Conservation (phyloP, 2,329 filamentous ascomycete species). For the Clarireedia sp. region DNA sequence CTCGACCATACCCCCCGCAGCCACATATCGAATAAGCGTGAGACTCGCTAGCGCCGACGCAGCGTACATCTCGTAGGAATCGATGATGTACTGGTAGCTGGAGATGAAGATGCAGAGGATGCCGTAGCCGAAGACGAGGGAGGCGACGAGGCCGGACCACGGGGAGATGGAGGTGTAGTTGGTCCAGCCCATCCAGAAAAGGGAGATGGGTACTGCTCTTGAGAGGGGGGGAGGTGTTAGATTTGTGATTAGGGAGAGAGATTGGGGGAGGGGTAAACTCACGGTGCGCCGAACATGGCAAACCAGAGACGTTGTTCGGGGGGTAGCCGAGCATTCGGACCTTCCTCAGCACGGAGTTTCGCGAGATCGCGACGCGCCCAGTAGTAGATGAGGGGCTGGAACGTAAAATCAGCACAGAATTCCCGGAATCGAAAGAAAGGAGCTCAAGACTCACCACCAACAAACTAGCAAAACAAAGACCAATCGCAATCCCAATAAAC, state of each 20-base stretch:
- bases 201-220: constrained; percentile 46
- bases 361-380: constrained; percentile 18
- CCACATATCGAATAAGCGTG: constrained; percentile 17
- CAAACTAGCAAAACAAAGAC: constrained; percentile 47
- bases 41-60: constrained; percentile 58
- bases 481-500: constrained; percentile 54
- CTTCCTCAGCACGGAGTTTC: neutral
- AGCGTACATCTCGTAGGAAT: constrained; percentile 64
- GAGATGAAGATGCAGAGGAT: constrained; percentile 74
- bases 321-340: constrained; percentile 24
- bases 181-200: constrained; percentile 66
- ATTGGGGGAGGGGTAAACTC: constrained; percentile 15
- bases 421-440: neutral
- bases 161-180: constrained; percentile 50
- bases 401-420: constrained; percentile 15
- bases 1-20: constrained; percentile 15
- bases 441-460: neutral
- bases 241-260: neutral
- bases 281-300: constrained; percentile 52
- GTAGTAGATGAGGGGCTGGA: constrained; percentile 29
- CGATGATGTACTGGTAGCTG: constrained; percentile 68
- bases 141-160: constrained; percentile 41
- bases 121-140: constrained; percentile 35
- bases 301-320: constrained; percentile 59
- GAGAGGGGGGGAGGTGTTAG: neutral